A percentile compares a stretch with the other conserved stretches of the same genome.
Conservation (phyloP, 805 yeast species). For the Sugiyamaella boreocaroliniensis region DNA sequence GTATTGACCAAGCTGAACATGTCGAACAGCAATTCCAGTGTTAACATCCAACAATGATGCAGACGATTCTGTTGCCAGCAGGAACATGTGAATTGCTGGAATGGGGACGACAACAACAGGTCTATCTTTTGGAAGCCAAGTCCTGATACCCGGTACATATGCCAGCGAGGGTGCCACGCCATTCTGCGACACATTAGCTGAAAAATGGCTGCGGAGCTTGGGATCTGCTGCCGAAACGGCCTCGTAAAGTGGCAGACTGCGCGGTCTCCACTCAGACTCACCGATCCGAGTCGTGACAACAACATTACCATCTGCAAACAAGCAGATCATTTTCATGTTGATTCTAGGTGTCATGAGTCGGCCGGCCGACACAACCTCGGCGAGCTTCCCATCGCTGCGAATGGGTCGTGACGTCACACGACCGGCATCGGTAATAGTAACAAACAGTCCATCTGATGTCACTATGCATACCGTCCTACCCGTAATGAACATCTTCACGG, state of each 20-base stretch:
- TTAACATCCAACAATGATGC: constrained; percentile 57
- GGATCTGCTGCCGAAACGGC: constrained; percentile 12
- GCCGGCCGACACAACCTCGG: constrained; percentile 34
- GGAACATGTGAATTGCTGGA: constrained; percentile 24
- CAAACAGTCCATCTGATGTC: background rate
- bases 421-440: background rate
- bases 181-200: background rate
- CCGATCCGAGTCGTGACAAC: constrained; percentile 55
- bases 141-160: constrained; percentile 13
- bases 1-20: constrained; percentile 55
- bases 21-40: constrained; percentile 63
- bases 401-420: background rate
- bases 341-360: constrained; percentile 64
- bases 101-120: constrained; percentile 15
- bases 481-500: background rate
- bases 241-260: constrained; percentile 44
- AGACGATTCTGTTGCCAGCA: constrained; percentile 15
- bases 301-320: constrained; percentile 43
- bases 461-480: background rate
- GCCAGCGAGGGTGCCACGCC: background rate
- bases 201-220: background rate
- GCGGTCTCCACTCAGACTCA: constrained; percentile 28
- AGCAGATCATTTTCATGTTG: constrained; percentile 61
- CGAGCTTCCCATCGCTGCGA: background rate
- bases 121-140: constrained; percentile 1